A percentile compares a stretch with the other conserved stretches of the same genome.
phyloP scores from a whole-genome alignment of 495 filamentous ascomycete genomes.

The Hypoxylon fragiforme region DNA sequence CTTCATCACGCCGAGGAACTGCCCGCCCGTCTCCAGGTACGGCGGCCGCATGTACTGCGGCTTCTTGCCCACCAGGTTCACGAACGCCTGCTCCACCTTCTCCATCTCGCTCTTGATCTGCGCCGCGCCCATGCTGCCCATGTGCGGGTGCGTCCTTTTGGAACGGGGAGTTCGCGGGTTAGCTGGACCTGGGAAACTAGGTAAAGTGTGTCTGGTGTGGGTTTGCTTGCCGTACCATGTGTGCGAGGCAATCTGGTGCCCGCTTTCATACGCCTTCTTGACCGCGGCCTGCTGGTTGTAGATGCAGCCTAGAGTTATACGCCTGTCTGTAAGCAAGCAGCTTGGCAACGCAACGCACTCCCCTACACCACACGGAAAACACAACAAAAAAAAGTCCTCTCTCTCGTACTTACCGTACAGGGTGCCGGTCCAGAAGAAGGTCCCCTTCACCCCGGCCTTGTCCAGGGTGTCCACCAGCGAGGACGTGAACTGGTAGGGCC shows the following conservation, averaged over 20 bases:
- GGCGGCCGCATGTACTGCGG: conserved; percentile 59
- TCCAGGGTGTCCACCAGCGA: conserved; percentile 38
- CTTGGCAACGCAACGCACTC: no score
- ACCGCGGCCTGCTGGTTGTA: conserved; percentile 53
- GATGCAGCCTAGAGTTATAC: conserved; percentile 48
- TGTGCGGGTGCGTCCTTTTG: conserved; percentile 47
- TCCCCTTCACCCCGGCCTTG: conserved; percentile 49
- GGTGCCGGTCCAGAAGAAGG: conserved; percentile 60
- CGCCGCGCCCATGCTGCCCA: conserved; percentile 45
- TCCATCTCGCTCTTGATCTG: conserved; percentile 54
- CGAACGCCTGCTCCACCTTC: conserved; percentile 53
- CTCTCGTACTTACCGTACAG: conserved; percentile 49
- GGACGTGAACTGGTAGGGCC: conserved; percentile 57
- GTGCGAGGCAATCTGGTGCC: conserved; percentile 57
- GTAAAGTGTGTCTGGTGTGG: neutral
- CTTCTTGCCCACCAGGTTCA: conserved; percentile 57
- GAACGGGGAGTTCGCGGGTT: neutral
- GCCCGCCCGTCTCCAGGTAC: conserved; percentile 53
- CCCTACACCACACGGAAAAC: no score
- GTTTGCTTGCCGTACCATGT: conserved; percentile 43
- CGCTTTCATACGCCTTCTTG: conserved; percentile 52
- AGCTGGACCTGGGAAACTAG: neutral
- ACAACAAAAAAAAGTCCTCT: no score
- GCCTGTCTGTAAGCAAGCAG: no score
- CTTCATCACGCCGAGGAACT: conserved; percentile 48